phyloP scores from a whole-genome alignment of 352 stramenopile genomes.

The Pythium scleroteichum region DNA sequence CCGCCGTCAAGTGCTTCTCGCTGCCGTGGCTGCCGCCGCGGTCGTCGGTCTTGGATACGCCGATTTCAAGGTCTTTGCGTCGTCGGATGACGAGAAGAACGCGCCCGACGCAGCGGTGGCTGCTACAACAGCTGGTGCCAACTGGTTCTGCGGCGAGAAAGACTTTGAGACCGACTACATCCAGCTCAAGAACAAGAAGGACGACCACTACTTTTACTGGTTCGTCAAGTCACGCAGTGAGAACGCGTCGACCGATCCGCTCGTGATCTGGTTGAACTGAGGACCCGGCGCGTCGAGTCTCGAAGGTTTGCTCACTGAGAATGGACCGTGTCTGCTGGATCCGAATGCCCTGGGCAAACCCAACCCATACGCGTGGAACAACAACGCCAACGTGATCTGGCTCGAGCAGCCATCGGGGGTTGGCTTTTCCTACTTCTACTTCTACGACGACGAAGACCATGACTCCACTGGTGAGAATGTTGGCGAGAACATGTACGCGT shows the following conservation, averaged over 20 bases:
- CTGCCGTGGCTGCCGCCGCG: too few species aligned
- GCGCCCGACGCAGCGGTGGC: too few species aligned
- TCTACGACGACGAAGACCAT: slow-evolving; percentile 17
- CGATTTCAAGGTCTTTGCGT: too few species aligned
- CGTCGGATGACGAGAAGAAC: too few species aligned
- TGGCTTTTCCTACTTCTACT: slow-evolving; percentile 28
- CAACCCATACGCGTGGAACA: slow-evolving; percentile 40
- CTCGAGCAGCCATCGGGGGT: slow-evolving; percentile 29
- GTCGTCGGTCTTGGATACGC: too few species aligned
- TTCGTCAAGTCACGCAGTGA: slow-evolving; percentile 39
- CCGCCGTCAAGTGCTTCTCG: too few species aligned
- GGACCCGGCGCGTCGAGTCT: slow-evolving; percentile 39
- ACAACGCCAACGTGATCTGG: slow-evolving; percentile 41
- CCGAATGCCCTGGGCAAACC: slow-evolving; percentile 16
- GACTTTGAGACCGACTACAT: slow-evolving; percentile 41
- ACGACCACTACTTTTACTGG: slow-evolving; percentile 64
- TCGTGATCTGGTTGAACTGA: slow-evolving; percentile 48
- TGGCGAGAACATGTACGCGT: slow-evolving; percentile 37
- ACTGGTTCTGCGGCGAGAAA: slow-evolving; percentile 32
- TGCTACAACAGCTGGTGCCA: not conserved
- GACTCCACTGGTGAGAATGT: slow-evolving; percentile 38
- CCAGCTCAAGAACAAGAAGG: slow-evolving; percentile 17
- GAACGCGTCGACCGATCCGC: slow-evolving; percentile 24
- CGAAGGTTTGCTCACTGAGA: slow-evolving; percentile 34
- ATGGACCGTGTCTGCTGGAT: slow-evolving; percentile 36